Conservation (phyloP, 257 asterid species). For the Vinca minor region DNA sequence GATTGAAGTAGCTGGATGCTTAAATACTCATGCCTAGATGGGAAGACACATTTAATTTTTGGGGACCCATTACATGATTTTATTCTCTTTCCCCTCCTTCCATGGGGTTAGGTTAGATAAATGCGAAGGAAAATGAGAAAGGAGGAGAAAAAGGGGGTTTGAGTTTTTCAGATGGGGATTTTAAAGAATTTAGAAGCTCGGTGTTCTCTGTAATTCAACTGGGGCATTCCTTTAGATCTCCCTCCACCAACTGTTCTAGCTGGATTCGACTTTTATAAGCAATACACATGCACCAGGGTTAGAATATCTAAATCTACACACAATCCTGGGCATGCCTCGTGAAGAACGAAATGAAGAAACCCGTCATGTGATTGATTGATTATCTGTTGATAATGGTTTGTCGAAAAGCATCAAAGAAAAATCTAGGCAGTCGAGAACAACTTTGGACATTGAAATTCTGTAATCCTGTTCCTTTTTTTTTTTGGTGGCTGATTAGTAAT, state of each 20-base stretch:
- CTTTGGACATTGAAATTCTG: neutral
- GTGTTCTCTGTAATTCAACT: neutral
- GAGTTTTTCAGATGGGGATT: neutral
- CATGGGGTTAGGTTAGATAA: neutral
- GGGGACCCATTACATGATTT: neutral
- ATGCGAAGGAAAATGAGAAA: neutral
- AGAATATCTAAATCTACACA: neutral
- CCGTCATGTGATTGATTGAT: no score
- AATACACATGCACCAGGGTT: neutral
- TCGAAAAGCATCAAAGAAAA: neutral
- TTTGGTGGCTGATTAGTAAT: no score
- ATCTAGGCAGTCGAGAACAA: neutral
- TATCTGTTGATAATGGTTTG: neutral
- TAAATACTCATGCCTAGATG: no score
- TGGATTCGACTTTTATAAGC: neutral
- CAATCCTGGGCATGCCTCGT: neutral
- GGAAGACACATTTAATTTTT: neutral
- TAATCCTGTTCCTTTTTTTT: neutral
- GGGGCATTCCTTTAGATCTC: neutral
- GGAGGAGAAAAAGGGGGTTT: neutral
- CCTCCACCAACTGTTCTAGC: neutral
- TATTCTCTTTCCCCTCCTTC: neutral
- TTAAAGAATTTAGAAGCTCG: neutral
- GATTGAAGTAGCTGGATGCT: neutral
- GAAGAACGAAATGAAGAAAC: neutral